A percentile compares a stretch with the other conserved stretches of the same genome.
Evolutionary conservation across 352 stramenopile genomes (phyloP).

Genomic region (Globisporangium viniferum): DNA sequence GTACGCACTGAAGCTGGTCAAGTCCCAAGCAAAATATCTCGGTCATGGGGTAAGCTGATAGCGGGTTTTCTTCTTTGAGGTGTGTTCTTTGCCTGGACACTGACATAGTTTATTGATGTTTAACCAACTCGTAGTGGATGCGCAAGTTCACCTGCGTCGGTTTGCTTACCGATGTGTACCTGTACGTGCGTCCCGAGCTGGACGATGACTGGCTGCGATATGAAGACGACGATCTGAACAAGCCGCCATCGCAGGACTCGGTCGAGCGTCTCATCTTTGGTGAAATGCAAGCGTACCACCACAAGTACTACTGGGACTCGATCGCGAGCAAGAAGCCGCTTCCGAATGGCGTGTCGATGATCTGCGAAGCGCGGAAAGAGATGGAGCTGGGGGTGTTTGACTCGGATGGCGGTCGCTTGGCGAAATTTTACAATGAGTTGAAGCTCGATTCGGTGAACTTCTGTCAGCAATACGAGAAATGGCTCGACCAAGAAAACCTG

Average conservation of each 20-base stretch:
- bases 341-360: constrained; percentile 39
- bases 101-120: constrained; percentile 3
- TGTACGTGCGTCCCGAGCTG: constrained; percentile 72
- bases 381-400: constrained; percentile 54
- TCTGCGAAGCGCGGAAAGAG: constrained; percentile 62
- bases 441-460: constrained; percentile 70
- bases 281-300: constrained; percentile 84
- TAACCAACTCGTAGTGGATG: constrained; percentile 48
- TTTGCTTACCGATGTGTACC: constrained; percentile 73
- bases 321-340: constrained; percentile 45
- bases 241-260: constrained; percentile 62
- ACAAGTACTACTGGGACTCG: constrained; percentile 83
- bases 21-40: constrained; percentile 83
- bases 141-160: constrained; percentile 84
- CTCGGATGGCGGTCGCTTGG: constrained; percentile 53
- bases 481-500: constrained; percentile 66
- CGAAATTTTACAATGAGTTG: constrained; percentile 63
- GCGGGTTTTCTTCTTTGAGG: neutral
- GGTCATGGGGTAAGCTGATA: constrained; percentile 52
- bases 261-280: constrained; percentile 77
- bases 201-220: constrained; percentile 81
- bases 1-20: constrained; percentile 83
- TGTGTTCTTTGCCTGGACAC: neutral
- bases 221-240: constrained; percentile 78
- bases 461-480: constrained; percentile 85